phyloP scores from a whole-genome alignment of 306 rosid species.

The Cicer judaicum region DNA sequence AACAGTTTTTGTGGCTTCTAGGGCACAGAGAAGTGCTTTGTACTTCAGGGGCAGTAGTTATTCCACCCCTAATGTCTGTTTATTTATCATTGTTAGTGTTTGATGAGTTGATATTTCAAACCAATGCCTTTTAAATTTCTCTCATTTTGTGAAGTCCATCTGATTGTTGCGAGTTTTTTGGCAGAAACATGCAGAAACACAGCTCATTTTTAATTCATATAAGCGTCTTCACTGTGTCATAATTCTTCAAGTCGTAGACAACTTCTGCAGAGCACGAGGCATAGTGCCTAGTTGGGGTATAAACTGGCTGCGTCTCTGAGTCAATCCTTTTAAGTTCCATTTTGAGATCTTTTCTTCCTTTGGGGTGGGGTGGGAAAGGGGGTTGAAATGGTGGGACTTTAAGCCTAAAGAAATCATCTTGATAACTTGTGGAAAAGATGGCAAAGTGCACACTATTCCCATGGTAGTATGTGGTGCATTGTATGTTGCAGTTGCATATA shows the following conservation, averaged over 20 bases:
- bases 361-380: background rate
- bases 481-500: too few species aligned
- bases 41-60: constrained; percentile 11
- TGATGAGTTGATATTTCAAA: constrained; percentile 21
- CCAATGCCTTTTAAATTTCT: background rate
- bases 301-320: background rate
- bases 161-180: background rate
- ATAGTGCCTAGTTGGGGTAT: background rate
- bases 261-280: background rate
- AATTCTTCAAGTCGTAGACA: background rate
- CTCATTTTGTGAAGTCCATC: constrained; percentile 10
- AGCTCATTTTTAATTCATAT: background rate
- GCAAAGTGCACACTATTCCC: too few species aligned
- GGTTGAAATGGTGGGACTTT: background rate
- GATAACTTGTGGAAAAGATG: too few species aligned
- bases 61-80: background rate
- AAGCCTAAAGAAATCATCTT: too few species aligned
- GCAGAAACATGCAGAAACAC: background rate
- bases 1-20: constrained; percentile 41
- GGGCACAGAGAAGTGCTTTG: constrained; percentile 1
- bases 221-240: background rate
- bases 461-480: too few species aligned
- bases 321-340: background rate
- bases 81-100: constrained; percentile 7
- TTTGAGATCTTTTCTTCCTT: background rate